Conservation (phyloP, 73 alveolate genomes). For the Blepharisma stoltei region DNA sequence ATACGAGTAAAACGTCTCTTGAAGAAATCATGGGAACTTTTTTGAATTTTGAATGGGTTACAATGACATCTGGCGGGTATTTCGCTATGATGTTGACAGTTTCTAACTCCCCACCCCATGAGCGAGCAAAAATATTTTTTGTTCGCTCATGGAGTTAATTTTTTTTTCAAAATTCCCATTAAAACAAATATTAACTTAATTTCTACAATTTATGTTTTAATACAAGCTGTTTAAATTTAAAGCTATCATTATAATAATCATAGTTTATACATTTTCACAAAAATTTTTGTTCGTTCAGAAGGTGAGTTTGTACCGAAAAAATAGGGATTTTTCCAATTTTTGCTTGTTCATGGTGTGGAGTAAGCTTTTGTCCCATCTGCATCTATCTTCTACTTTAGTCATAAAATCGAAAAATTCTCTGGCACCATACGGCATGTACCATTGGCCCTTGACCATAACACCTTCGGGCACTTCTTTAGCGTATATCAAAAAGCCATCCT, state of each 20-base stretch:
- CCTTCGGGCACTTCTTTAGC: neutral
- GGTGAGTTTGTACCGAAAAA: too few relatives aligned
- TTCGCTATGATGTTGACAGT: neutral
- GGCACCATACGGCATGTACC: neutral
- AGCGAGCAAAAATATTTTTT: too few relatives aligned
- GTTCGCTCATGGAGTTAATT: too few relatives aligned
- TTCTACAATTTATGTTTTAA: too few relatives aligned
- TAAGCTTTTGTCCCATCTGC: constrained; percentile 6
- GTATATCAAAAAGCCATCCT: neutral
- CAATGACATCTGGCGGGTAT: neutral
- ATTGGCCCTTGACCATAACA: neutral
- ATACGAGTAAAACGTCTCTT: constrained; percentile 4
- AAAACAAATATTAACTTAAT: too few relatives aligned
- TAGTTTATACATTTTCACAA: too few relatives aligned
- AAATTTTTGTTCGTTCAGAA: too few relatives aligned
- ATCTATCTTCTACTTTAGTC: neutral
- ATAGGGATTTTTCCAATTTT: too few relatives aligned
- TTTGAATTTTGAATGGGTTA: neutral
- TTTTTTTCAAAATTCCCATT: too few relatives aligned
- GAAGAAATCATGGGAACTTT: neutral
- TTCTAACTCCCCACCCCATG: neutral
- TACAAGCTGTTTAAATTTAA: too few relatives aligned
- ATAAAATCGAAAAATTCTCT: neutral
- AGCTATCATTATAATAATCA: too few relatives aligned
- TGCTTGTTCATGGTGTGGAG: too few relatives aligned